phyloP scores from a whole-genome alignment of 164 flowering plant genomes.

The Dillenia suffruticosa region DNA sequence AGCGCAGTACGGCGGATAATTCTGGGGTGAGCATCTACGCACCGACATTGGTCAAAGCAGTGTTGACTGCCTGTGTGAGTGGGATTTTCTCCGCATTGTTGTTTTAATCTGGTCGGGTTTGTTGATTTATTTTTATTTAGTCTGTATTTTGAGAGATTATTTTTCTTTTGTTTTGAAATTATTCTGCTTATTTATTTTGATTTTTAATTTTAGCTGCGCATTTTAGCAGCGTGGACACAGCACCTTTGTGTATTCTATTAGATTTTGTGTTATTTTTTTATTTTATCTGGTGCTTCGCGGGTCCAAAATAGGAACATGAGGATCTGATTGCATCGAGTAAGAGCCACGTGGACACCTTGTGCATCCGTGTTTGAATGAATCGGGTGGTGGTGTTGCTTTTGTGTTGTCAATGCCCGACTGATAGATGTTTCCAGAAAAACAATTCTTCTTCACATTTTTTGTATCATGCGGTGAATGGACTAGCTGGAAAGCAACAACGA shows the following conservation, averaged over 20 bases:
- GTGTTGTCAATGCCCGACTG: too few species aligned
- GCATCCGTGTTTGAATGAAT: neutral
- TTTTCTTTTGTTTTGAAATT: constrained; percentile 1
- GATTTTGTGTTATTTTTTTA: neutral
- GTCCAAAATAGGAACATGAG: neutral
- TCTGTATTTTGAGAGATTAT: neutral
- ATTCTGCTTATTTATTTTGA: neutral
- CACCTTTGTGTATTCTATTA: neutral
- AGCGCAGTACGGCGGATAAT: constrained; percentile 20
- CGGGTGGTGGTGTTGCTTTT: too few species aligned
- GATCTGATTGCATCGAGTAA: neutral
- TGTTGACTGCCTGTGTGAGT: constrained; percentile 19
- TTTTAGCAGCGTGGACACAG: constrained; percentile 4
- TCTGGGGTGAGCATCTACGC: constrained; percentile 22
- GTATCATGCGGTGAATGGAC: too few species aligned
- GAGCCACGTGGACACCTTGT: neutral
- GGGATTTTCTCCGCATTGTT: constrained; percentile 21
- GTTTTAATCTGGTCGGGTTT: constrained; percentile 18
- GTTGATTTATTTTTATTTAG: constrained; percentile 11
- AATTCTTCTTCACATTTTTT: too few species aligned
- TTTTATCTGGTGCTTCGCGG: neutral
- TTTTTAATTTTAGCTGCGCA: constrained; percentile 7
- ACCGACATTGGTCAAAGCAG: constrained; percentile 22
- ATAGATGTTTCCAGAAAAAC: too few species aligned
- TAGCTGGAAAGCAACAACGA: too few species aligned